Evolutionary conservation across 257 asterid genomes (phyloP), one percentile per base, ranked within the genome.

Genomic region (Penstemon davidsonii): DNA sequence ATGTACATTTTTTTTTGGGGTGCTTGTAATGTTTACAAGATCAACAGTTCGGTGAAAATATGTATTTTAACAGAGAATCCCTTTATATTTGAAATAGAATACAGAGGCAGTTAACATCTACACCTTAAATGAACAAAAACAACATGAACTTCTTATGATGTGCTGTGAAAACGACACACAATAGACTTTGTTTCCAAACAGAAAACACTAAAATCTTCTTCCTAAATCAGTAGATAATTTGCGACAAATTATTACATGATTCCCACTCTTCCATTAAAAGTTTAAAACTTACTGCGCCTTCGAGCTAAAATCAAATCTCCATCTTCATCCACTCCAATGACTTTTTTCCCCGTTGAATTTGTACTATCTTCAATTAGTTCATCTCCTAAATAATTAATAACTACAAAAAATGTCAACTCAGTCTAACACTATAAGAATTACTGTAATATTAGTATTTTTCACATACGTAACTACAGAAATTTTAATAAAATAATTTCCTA

Each of bases 251-350:
- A 25, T 25, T 25, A 25, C 33, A 25, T 25, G 33, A 25, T 25
- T 25, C 33, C 33, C 33, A 25, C 33, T 25, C 33, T 25, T 25
- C 33, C 33, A 25, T 25, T 25, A 25, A 25, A 25, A 25, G 33
- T 25, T 25, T 25, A 67, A 44, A 66, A 65, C 91, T 80, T 78
- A 86, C 96, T 74, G 41, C 47, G 73, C 10, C 91, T 83, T 8
- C 96, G 85, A 63, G 88, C 64, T 68, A 84, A 63, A 69, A 93
- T 44, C 62, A 88, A 84, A 80, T 90, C 99, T 62, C 99, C 99
- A 83, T 93, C 97, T 76, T 83, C 95, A 78, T 93, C 99, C 83
- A 91, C 77, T 68, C 80, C 87, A 75, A 66, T 85, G 19, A 13
- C 70, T 54, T 77, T 73, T 5, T 53, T 70, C 41, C 66, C 58